These are phyloP conservation scores for Dimargaris xerosporica DNA, from an alignment of 192 early-diverging fungal species.

Conservation along the genomic window DNA sequence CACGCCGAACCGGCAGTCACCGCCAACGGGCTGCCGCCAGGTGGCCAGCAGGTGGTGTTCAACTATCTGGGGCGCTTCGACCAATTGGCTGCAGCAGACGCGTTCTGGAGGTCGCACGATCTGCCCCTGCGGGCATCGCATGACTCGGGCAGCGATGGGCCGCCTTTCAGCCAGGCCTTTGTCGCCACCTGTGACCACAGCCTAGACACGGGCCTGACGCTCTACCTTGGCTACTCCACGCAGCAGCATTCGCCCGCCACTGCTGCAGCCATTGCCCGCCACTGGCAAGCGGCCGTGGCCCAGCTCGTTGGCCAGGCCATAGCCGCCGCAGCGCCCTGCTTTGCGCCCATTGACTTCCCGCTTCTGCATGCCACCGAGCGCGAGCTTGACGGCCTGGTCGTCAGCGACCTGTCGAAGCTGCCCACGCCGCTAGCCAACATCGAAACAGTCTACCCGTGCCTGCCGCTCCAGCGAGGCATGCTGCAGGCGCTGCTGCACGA, in stretches of 20 bases:
- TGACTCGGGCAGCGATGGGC: no score
- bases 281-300: background rate
- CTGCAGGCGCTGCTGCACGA: background rate
- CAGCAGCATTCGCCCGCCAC: background rate
- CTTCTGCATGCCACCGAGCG: background rate
- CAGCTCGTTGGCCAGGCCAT: background rate
- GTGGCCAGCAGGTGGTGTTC: background rate
- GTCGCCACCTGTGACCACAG: background rate
- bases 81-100: background rate
- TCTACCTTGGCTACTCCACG: background rate
- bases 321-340: background rate
- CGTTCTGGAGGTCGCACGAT: slow-evolving; percentile 5
- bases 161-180: background rate
- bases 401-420: background rate
- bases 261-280: background rate
- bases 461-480: background rate
- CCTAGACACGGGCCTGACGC: background rate
- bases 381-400: no score
- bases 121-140: background rate
- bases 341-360: background rate
- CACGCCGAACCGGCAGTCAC: background rate
- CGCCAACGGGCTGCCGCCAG: background rate
- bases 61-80: slow-evolving; percentile 10
- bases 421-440: background rate
- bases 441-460: background rate